A percentile compares a stretch with the other conserved stretches of the same genome.
Conservation (phyloP, 495 filamentous ascomycete genomes). For the Jackrogersella multiformis region DNA sequence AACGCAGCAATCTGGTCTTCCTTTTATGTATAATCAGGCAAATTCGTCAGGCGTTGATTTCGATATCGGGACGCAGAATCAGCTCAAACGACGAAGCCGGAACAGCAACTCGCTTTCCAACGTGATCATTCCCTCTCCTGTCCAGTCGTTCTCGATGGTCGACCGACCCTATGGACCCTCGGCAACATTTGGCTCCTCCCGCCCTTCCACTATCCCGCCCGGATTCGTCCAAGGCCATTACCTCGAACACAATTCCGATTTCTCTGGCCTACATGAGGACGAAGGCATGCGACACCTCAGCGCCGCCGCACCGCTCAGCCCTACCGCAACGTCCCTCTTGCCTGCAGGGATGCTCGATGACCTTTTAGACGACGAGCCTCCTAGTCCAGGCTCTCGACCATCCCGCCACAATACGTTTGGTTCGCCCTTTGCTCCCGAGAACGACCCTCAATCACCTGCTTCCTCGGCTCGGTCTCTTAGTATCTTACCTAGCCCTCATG, state of each 20-base stretch:
- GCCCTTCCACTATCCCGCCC: slow-evolving; percentile 54
- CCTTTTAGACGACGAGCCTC: slow-evolving; percentile 74
- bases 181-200: slow-evolving; percentile 50
- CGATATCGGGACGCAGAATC: slow-evolving; percentile 55
- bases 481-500: slow-evolving; percentile 73
- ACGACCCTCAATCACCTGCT: slow-evolving; percentile 72
- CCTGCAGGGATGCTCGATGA: slow-evolving; percentile 79
- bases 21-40: slow-evolving; percentile 53
- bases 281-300: slow-evolving; percentile 57
- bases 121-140: slow-evolving; percentile 51
- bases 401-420: slow-evolving; percentile 38
- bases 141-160: slow-evolving; percentile 50
- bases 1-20: slow-evolving; percentile 45
- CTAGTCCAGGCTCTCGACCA: slow-evolving; percentile 57
- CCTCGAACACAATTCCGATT: slow-evolving; percentile 57
- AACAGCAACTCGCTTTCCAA: slow-evolving; percentile 66
- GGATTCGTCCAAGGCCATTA: slow-evolving; percentile 63
- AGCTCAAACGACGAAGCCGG: slow-evolving; percentile 63
- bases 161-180: slow-evolving; percentile 48
- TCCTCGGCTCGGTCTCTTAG: slow-evolving; percentile 72
- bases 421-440: slow-evolving; percentile 55
- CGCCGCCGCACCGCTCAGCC: slow-evolving; percentile 78
- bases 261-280: slow-evolving; percentile 53
- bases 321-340: slow-evolving; percentile 78
- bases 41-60: slow-evolving; percentile 61